Conservation (phyloP, 139 green algal genomes). For the Marvania coccoides region DNA sequence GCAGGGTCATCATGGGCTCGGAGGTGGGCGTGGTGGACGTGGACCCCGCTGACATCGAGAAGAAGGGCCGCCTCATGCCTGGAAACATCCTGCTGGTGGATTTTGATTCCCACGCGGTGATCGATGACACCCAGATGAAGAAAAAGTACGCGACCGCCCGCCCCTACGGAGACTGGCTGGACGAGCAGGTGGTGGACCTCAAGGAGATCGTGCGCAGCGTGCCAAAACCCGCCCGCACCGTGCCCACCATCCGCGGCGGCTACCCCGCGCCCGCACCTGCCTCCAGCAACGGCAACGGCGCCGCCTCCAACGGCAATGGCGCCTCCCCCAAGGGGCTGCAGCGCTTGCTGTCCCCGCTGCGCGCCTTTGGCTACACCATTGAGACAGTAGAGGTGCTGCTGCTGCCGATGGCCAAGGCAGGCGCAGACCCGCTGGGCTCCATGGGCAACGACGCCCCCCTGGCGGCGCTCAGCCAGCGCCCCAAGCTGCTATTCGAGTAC, state of each 20-base stretch:
- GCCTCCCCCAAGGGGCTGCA: conserved; percentile 1
- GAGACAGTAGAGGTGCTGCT: conserved; percentile 89
- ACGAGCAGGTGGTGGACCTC: conserved; percentile 59
- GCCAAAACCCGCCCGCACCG: background rate
- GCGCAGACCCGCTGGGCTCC: conserved; percentile 82
- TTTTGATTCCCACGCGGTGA: conserved; percentile 79
- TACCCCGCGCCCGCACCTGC: background rate
- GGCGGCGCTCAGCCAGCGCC: conserved; percentile 66
- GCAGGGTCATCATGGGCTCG: conserved; percentile 53
- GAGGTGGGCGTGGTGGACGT: conserved; percentile 94
- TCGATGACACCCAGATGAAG: conserved; percentile 73
- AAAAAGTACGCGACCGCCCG: conserved; percentile 47
- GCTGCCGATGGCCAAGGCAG: conserved; percentile 73
- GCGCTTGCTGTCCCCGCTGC: conserved; percentile 27
- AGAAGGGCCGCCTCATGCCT: conserved; percentile 90
- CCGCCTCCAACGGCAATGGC: conserved; percentile 7
- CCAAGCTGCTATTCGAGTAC: conserved; percentile 86
- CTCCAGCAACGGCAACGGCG: conserved; percentile 33
- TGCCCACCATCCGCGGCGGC: conserved; percentile 13
- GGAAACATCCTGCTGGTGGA: conserved; percentile 97
- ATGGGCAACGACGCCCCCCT: conserved; percentile 95
- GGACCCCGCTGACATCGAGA: conserved; percentile 58
- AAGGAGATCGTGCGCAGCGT: conserved; percentile 44
- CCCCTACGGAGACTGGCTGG: conserved; percentile 85
- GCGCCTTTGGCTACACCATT: conserved; percentile 71